Conservation (phyloP, 2,329 filamentous ascomycete species). For the Sclerotinia minor region DNA sequence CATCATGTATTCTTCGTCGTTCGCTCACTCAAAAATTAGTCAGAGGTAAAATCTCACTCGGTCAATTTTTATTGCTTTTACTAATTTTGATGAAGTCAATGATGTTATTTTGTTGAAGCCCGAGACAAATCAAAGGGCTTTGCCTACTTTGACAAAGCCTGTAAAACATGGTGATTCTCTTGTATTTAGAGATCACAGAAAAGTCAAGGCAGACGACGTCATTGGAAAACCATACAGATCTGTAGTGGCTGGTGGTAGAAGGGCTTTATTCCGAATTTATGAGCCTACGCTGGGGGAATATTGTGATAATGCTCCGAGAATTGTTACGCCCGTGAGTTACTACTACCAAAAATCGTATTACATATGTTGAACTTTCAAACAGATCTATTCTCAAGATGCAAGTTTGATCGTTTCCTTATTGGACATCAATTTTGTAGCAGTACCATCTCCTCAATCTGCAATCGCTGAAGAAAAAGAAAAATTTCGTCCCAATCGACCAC, state of each 20-base stretch:
- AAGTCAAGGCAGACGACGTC: constrained; percentile 45
- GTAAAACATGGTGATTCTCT: constrained; percentile 42
- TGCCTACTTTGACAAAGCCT: constrained; percentile 45
- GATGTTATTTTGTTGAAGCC: constrained; percentile 40
- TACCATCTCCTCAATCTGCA: constrained; percentile 43
- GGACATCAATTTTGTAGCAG: constrained; percentile 58
- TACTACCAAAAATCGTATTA: neutral
- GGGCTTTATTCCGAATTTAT: constrained; percentile 46
- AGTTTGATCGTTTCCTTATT: constrained; percentile 73
- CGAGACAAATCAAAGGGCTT: constrained; percentile 23
- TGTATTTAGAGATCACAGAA: constrained; percentile 19
- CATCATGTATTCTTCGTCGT: constrained; percentile 8
- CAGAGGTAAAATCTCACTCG: neutral
- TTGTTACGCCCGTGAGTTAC: constrained; percentile 70
- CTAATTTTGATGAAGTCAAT: constrained; percentile 11
- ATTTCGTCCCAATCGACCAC: neutral
- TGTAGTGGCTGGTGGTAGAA: constrained; percentile 30
- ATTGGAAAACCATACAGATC: constrained; percentile 38
- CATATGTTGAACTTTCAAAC: constrained; percentile 24
- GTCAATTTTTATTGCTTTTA: neutral
- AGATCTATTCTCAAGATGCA: constrained; percentile 75
- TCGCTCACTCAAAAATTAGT: constrained; percentile 16
- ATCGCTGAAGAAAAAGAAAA: neutral
- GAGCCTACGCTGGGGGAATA: constrained; percentile 73
- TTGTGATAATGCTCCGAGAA: constrained; percentile 59